Evolutionary conservation across 2,329 filamentous ascomycete genomes (phyloP), one percentile per base, ranked within the genome.

Genomic region (Colletotrichum sp.): DNA sequence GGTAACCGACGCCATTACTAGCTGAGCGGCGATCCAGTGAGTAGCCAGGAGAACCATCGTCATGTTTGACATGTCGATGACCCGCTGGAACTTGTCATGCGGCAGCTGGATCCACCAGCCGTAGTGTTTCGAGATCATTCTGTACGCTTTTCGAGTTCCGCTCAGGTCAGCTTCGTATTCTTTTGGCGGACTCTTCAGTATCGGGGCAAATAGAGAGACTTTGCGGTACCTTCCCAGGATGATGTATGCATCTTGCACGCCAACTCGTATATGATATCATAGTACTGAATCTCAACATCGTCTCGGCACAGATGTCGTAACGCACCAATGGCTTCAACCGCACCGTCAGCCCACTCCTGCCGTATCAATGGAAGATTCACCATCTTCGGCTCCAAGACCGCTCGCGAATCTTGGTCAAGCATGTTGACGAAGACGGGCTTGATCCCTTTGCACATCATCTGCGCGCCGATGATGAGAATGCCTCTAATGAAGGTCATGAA

Each of bases 401-500:
- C 81, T 28, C 86, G 81, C 73, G 88, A 83, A 4, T 87, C 83
- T 15, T 86, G 83, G 13, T 85, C 85, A 18, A 87, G 76, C 16
- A 90, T 79, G 75, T 89, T 87, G 61, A 84, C 84, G 76, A 91
- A 92, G 66, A 92, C 83, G 71, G 90, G 86, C 24, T 85, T 85
- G 57, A 88, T 86, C 26, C 87, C 86, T 68, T 87, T 86, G 74
- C 84, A 83, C 81, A 86, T 86, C 87, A 92, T 90, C 78, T 91
- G 90, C 76, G 88, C 85, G 13, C 86, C 87, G 5, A 92, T 86
- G 61, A 92, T 86, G 76, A 90, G 81, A 77, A 92, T 88, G 18
- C 91, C 90, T 32, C 91, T 86, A 75, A 90, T 88, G 78, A 92
- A 92, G 0, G 88, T 91, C 88, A 92, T 90, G 81, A 88, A 92